Evolutionary conservation across 2,329 filamentous ascomycete genomes (phyloP), one percentile per base, ranked within the genome.

Genomic region (Xylariales sp.): DNA sequence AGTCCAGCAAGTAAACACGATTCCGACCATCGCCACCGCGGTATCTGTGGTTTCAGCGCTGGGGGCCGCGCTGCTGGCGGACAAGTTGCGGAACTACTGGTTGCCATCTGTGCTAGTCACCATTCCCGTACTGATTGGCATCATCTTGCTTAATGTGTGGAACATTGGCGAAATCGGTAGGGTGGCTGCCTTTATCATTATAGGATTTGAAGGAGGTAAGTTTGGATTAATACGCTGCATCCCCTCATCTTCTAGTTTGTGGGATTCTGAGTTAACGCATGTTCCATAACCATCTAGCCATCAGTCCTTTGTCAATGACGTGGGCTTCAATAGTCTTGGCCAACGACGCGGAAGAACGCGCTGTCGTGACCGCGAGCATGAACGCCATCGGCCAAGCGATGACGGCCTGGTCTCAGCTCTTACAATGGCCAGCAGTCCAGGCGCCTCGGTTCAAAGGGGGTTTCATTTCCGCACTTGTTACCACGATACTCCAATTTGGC

Each of bases 381-480:
- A 67, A 66, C 33, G 59, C 63, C 5, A 62, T 67, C 33, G 63
- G 64, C 2, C 63, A 67, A 42, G 63, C 55, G 3, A 63, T 67
- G 23, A 59, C 55, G 11, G 63, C 64, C 0, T 61, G 63, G 32
- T 59, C 55, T 3, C 62, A 67, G 37, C 47, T 67, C 12, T 51
- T 63, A 5, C 60, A 62, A 35, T 67, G 56, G 30, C 60, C 63
- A 0, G 61, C 63, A 1, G 53, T 50, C 6, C 48, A 53, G 13
- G 61, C 59, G 8, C 61, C 61, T 7, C 50, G 51, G 16, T 67
- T 53, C 2, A 57, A 57, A 24, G 46, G 45, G 15, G 55, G 54
- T 18, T 49, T 53, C n/a, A 43, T 65, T 5, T 51, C 46, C 6
- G 64, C 60, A 1, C 33, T 37, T 29, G 24, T n/a, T n/a, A n/a